Percentiles rank a stretch among this genome's conserved stretches.
phyloP scores from a whole-genome alignment of 2,329 filamentous ascomycete genomes.

The Aspergillus calidoustus region DNA sequence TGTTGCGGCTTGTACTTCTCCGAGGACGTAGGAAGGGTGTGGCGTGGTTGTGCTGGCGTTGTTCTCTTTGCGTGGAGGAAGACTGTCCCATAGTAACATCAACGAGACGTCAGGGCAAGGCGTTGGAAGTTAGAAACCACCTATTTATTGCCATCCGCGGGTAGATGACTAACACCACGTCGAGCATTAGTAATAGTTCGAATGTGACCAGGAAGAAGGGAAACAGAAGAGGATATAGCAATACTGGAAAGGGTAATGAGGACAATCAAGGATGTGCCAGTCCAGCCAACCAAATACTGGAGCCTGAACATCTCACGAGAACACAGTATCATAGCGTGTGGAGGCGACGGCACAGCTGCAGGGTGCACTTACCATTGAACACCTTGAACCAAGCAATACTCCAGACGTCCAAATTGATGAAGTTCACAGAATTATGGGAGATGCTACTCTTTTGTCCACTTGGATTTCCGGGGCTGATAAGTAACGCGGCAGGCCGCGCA shows the following conservation, averaged over 20 bases:
- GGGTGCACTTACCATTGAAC: constrained; percentile 25
- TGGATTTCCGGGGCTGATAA: constrained; percentile 2
- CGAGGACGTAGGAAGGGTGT: constrained; percentile 28
- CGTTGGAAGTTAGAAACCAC: constrained; percentile 31
- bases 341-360: not conserved
- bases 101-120: constrained; percentile 23
- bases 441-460: not conserved
- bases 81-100: constrained; percentile 50
- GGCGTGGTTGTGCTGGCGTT: constrained; percentile 32
- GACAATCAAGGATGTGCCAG: constrained; percentile 5
- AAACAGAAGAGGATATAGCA: not conserved
- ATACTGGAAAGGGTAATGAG: not conserved
- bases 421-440: not conserved
- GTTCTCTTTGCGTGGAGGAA: constrained; percentile 46
- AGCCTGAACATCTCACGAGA: constrained; percentile 14
- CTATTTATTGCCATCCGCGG: constrained; percentile 35
- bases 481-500: constrained; percentile 14
- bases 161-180: constrained; percentile 28
- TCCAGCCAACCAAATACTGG: constrained; percentile 13
- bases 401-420: constrained; percentile 3
- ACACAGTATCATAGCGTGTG: not conserved
- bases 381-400: constrained; percentile 9
- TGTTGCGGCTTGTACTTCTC: constrained; percentile 29
- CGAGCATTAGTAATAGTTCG: constrained; percentile 28
- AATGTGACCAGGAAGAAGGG: not conserved